Evolutionary conservation across 495 filamentous ascomycete species (phyloP).

Genomic region (Aspergillus ellipticus): DNA sequence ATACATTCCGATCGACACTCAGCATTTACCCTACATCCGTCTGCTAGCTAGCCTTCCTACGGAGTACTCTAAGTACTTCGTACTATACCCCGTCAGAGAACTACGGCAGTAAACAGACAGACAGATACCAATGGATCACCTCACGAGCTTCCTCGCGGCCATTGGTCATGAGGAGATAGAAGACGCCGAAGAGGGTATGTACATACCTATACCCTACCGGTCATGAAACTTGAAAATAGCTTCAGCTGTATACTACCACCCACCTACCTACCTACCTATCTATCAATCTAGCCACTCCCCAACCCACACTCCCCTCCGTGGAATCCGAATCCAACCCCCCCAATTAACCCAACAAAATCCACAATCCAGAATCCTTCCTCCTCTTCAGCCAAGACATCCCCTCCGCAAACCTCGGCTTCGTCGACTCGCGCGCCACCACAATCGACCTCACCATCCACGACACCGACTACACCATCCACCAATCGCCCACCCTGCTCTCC

Average conservation of each 20-base stretch:
- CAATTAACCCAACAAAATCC: not conserved
- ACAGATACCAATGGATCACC: conserved; percentile 9
- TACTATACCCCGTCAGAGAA: too few relatives aligned
- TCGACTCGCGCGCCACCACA: conserved; percentile 62
- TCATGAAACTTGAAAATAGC: not conserved
- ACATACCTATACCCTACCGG: conserved; percentile 3
- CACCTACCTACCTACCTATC: not conserved
- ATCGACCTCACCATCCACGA: conserved; percentile 67
- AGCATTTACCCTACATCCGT: too few relatives aligned
- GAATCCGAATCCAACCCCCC: too few relatives aligned
- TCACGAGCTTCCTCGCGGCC: conserved; percentile 12
- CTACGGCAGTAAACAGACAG: too few relatives aligned
- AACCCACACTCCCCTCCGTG: too few relatives aligned
- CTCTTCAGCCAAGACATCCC: conserved; percentile 75
- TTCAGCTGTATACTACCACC: not conserved
- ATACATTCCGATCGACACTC: not conserved
- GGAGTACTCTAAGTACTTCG: too few relatives aligned
- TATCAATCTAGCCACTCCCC: not conserved
- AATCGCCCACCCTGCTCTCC: conserved; percentile 77
- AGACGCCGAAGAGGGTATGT: conserved; percentile 61
- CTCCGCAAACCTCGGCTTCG: conserved; percentile 77
- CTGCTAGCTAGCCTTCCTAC: not conserved
- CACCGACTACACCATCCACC: conserved; percentile 72
- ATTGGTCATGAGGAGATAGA: conserved; percentile 21
- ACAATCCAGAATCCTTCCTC: conserved; percentile 71